Evolutionary conservation across 2,329 filamentous ascomycete species (phyloP), one percentile per base, ranked within the genome.

Genomic region (Colletotrichum tanaceti): DNA sequence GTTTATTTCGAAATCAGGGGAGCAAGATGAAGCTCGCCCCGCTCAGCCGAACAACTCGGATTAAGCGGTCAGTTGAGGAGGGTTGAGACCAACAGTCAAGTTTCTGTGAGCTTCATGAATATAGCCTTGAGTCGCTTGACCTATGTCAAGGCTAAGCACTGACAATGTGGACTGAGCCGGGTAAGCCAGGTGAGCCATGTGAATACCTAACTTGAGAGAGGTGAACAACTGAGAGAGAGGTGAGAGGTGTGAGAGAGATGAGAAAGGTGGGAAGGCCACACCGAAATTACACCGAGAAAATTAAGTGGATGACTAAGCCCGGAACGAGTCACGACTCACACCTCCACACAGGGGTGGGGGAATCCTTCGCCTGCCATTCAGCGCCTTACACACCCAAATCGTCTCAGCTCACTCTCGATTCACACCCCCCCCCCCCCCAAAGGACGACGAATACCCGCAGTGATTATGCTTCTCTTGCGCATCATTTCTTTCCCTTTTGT

Each of bases 251-350:
- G 16, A 59, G 14, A 13, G 1, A n/a, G n/a, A 14, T 39, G 35
- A 18, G 38, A 6, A 22, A 58, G 16, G 28, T 41, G 32, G 16
- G n/a, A 9, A 4, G 24, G 14, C 14, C 32, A 55, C 49, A 68
- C 65, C 65, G 55, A 60, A n/a, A 0, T 38, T 65, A 58, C 44
- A 65, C 65, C 61, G 55, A 65, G 35, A 43, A 43, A 65, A 61
- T 7, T 10, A 3, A 13, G 18, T 39, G 11, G 3, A 18, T 68
- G 66, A 69, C 66, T 69, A 69, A 66, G 55, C 55, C 5, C 11
- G 1, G 16, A 14, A 46, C 55, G 66, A 68, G 66, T 68, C 66
- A 46, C 55, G 66, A 68, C 62, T 68, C 66, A 68, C 66, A 68
- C 38, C 60, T 47, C 39, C 46, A 22, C 24, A 18, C 39, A n/a